These are phyloP conservation scores for Vigna mungo DNA, from an alignment of 306 rosid species.

Conservation along the genomic window DNA sequence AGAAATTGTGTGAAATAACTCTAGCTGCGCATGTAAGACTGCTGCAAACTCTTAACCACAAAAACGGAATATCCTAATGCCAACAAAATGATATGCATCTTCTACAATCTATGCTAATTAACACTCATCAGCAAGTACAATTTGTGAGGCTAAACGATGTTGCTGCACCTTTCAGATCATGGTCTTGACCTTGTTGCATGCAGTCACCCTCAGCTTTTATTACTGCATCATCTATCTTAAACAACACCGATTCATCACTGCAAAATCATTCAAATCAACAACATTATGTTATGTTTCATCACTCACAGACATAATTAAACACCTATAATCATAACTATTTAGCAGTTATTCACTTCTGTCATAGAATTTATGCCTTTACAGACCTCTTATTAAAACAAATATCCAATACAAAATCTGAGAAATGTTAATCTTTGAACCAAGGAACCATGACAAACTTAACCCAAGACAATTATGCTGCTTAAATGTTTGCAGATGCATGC, in stretches of 20 bases:
- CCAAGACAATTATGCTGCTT: no score
- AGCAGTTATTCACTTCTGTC: not conserved
- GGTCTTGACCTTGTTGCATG: slow-evolving; percentile 64
- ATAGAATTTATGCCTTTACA: not conserved
- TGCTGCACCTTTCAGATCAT: slow-evolving; percentile 75
- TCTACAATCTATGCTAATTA: slow-evolving; percentile 46
- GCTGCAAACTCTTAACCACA: slow-evolving; percentile 37
- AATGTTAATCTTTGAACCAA: no score
- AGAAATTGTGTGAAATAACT: slow-evolving; percentile 30
- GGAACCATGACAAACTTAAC: no score
- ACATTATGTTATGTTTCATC: slow-evolving; percentile 1
- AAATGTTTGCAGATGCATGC: no score
- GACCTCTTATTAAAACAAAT: not conserved
- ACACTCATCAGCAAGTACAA: slow-evolving; percentile 49
- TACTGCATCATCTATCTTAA: slow-evolving; percentile 49
- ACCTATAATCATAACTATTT: not conserved
- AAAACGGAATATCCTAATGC: slow-evolving; percentile 31
- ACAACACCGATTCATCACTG: slow-evolving; percentile 66
- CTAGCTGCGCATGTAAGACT: slow-evolving; percentile 22
- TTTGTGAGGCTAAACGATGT: slow-evolving; percentile 71
- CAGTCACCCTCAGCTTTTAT: slow-evolving; percentile 55
- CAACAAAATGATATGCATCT: slow-evolving; percentile 37
- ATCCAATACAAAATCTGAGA: not conserved
- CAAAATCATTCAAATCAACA: slow-evolving; percentile 32
- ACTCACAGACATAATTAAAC: not conserved